These are phyloP conservation scores for Chlamydomonas sphaeroides DNA, from an alignment of 139 green algal genomes.

Conservation along the genomic window DNA sequence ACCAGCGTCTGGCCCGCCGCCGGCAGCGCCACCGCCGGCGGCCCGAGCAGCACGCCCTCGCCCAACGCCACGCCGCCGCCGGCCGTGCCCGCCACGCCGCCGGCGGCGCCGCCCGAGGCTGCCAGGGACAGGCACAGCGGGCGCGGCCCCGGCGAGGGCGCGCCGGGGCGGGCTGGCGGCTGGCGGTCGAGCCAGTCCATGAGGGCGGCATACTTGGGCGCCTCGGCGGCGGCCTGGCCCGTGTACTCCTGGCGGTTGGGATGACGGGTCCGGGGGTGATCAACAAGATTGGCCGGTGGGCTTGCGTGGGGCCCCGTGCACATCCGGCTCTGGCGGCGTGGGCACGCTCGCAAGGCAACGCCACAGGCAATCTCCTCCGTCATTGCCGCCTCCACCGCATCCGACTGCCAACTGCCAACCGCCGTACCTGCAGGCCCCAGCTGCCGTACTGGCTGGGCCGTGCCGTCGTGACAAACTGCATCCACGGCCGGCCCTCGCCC, in stretches of 20 bases:
- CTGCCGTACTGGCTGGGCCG: slow-evolving; percentile 12
- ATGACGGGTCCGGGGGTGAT: neutral
- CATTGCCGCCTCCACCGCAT: no score
- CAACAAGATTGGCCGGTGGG: no score
- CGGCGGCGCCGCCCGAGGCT: neutral
- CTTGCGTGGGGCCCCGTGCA: no score
- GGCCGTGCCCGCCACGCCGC: neutral
- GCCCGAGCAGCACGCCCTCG: slow-evolving; percentile 21
- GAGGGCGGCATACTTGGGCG: slow-evolving; percentile 14
- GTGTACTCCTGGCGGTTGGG: slow-evolving; percentile 13
- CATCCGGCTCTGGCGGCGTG: no score
- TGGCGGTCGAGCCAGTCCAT: slow-evolving; percentile 34
- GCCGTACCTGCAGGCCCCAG: slow-evolving; percentile 30
- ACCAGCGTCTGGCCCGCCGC: neutral
- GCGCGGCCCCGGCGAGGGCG: no score
- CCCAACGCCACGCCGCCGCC: slow-evolving; percentile 15
- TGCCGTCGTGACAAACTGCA: slow-evolving; percentile 15
- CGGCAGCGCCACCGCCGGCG: slow-evolving; percentile 20
- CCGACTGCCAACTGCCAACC: no score
- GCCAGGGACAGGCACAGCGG: slow-evolving; percentile 23
- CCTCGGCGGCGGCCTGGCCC: neutral
- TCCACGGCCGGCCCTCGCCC: neutral
- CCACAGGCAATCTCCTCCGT: no score
- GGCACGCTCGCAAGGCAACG: no score
- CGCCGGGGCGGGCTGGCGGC: no score